A percentile compares a stretch with the other conserved stretches of the same genome.
These are phyloP conservation scores for Penicillium sp. DNA, from an alignment of 2,329 filamentous ascomycete genomes.

Conservation along the genomic window DNA sequence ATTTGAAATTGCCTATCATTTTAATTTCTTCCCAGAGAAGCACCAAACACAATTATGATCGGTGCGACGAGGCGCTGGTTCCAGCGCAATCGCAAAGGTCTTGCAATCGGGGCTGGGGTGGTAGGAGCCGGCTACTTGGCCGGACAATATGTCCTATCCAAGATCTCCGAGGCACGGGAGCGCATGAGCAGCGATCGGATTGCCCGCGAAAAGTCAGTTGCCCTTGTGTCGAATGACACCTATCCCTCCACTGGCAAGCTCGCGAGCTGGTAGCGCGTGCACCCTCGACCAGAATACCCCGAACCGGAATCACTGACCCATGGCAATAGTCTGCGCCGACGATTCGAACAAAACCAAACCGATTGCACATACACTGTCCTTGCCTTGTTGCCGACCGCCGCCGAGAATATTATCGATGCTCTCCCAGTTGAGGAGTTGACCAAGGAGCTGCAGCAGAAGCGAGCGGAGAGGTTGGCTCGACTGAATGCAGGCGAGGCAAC, in stretches of 20 bases:
- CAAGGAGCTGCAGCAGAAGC: slow-evolving; percentile 90
- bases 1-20: not conserved
- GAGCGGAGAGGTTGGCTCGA: slow-evolving; percentile 67
- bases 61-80: slow-evolving; percentile 83
- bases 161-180: slow-evolving; percentile 89
- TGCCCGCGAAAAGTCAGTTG: slow-evolving; percentile 85
- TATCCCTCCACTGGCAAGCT: not conserved
- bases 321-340: slow-evolving; percentile 71
- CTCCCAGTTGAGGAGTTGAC: slow-evolving; percentile 91
- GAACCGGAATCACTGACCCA: slow-evolving; percentile 16
- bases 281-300: slow-evolving; percentile 6
- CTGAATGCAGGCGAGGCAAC: slow-evolving; percentile 56
- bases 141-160: slow-evolving; percentile 86
- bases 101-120: slow-evolving; percentile 84
- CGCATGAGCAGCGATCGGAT: slow-evolving; percentile 96
- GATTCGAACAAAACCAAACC: slow-evolving; percentile 98
- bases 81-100: slow-evolving; percentile 82
- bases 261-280: slow-evolving; percentile 14
- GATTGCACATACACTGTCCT: slow-evolving; percentile 98
- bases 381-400: slow-evolving; percentile 88
- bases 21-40: not conserved
- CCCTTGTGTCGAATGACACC: not conserved
- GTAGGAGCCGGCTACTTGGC: slow-evolving; percentile 87
- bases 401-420: slow-evolving; percentile 80
- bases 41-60: slow-evolving; percentile 51